Base-by-base conservation (phyloP, 306 rosid species). In the Casuarina equisetifolia region DNA sequence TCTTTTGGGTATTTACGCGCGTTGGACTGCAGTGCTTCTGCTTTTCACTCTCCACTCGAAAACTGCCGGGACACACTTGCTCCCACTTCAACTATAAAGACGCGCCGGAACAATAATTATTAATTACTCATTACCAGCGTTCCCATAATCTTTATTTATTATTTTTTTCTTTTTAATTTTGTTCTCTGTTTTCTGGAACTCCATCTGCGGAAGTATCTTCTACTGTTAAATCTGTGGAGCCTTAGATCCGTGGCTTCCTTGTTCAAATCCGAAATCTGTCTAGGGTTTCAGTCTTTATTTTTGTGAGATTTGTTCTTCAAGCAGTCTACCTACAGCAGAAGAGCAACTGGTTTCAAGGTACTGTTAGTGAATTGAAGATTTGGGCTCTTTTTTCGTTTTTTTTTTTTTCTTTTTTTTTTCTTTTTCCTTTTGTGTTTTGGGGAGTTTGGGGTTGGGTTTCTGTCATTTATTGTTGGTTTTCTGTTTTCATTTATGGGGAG, bases 241-340 rank as follows among this genome's bases (percentile, higher is more conserved):
- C 96, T 86, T 90, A 91, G 98, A 94, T 94, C 97, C 96, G 84
- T 84, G 91, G 78, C 87, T 81, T 86, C 69, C 51, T 25, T 87
- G 84, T 83, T 48, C 86, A 72, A 67, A 76, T 71, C 77, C 85
- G 80, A 36, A 82, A 78, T 79, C 76, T 66, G 9, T 57, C 76
- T 79, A 81, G 81, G 88, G 85, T 81, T 85, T 70, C 79, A 39
- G 38, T 77, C 58, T 35, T 73, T 81, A 48, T 49, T 50, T 74
- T 15, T 59, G 35, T 39, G 58, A 59, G 50, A 78, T 70, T 74
- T 76, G 32, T 78, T 35, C 81, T 69, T 42, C 43, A 46, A 78
- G 72, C 52, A 40, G 40, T 71, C 70, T 78, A 67, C 40, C 53
- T 58, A 42, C 74, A 58, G 75, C 54, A 16, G 48, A 20, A 72